Base-by-base conservation (phyloP, 352 stramenopile species). In the Phytophthora pistaciae region DNA sequence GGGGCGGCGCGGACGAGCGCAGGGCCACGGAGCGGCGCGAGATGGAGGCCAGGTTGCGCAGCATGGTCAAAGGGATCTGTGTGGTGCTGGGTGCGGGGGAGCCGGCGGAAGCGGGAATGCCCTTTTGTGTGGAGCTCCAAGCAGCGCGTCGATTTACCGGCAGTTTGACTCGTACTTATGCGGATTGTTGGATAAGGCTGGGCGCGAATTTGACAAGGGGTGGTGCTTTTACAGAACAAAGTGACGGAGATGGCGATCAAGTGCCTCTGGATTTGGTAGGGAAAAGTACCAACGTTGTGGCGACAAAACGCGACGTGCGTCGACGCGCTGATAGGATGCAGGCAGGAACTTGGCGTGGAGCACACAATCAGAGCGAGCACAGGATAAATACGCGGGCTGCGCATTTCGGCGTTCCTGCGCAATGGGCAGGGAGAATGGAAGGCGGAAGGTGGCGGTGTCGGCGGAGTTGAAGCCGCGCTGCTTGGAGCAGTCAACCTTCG, bases 1-100 rank as follows among this genome's bases (percentile, higher is more conserved):
- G 21, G 68, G 71, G 62, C 20, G 66, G 38, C 44, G 82, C 77
- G 70, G 68, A 48, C 33, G 83, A 80, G 73, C 80, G 83, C 76
- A 75, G 70, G 57, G 74, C 66, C 60, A 80, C 61, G 23, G 83
- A 70, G 52, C 73, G 73, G 48, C 68, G 73, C 40, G 68, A 77
- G 36, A 77, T 21, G 20, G 68, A 69, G 33, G 42, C 49, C 44
- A 80, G 23, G 56, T 70, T 74, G 14, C 68, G 68, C 33, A 80
- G 48, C 68, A 80, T 80, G n/a, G 36, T 59, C 11, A 40, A 23
- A 20, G 16, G 8, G 46, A n/a, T 60, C 58, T 63, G 29, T 53
- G 16, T 33, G 25, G 36, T 54, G 52, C 36, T 44, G 58, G 29
- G 20, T 69, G 63, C 25, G 40, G 46, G 58, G 61, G 55, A 31